phyloP scores from a whole-genome alignment of 768 basidiomycete genomes.

The Termitomyces sp. region DNA sequence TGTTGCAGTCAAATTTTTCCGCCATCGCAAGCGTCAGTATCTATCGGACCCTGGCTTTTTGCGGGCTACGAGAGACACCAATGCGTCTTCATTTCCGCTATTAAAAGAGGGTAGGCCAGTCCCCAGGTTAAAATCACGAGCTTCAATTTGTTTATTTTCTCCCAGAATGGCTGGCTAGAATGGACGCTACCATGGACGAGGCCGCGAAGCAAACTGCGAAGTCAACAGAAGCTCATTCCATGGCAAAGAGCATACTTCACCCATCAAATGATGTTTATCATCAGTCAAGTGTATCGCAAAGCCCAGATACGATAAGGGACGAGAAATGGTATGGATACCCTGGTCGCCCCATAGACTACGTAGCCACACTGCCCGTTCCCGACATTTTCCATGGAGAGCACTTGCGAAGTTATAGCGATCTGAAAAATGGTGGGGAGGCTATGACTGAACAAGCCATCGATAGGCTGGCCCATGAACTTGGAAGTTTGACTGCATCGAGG shows the following conservation, averaged over 20 bases:
- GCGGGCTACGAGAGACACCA: not conserved
- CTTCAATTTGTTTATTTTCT: not conserved
- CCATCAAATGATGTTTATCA: not conserved
- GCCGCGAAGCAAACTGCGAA: conserved; percentile 5
- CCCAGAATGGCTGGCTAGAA: conserved; percentile 2
- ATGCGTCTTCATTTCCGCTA: not conserved
- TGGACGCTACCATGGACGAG: conserved; percentile 3
- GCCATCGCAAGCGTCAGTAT: not conserved
- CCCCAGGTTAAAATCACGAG: too few relatives aligned
- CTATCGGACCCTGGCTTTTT: not conserved
- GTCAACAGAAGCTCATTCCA: conserved; percentile 4
- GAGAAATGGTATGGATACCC: not conserved
- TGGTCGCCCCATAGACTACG: not conserved
- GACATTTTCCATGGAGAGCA: not conserved
- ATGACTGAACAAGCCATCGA: not conserved
- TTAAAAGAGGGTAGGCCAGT: conserved; percentile 1
- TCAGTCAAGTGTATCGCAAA: not conserved
- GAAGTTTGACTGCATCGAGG: not conserved
- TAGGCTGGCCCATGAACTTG: not conserved
- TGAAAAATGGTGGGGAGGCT: not conserved
- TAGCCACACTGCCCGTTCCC: not conserved
- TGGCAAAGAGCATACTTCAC: not conserved
- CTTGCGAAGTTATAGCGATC: not conserved
- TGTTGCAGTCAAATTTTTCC: not conserved
- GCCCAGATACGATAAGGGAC: not conserved